Evolutionary conservation across 176 grass and related monocot genomes (phyloP), one percentile per base, ranked within the genome.

Genomic region (Cymbopogon citratus): DNA sequence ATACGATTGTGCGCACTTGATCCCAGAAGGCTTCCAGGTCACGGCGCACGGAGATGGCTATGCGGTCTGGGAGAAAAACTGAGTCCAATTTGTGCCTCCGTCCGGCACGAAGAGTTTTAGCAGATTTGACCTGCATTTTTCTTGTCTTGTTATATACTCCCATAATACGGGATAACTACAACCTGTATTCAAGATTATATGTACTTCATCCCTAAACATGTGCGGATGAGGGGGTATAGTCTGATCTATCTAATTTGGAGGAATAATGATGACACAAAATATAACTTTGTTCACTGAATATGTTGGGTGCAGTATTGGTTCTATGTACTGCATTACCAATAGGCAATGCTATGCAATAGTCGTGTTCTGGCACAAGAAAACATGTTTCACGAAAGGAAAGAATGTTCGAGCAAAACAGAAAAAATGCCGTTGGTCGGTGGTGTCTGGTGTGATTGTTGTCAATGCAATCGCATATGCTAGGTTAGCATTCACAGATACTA

Each of bases 31-130:
- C 12, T 91, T 84, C 39, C 71, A 87, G 59, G 66, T 84, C 48
- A 78, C 35, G 34, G 85, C 86, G 21, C 78, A 83, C 49, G 91
- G 94, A n/a, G 77, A 69, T 1, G 76, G 81, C 46, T 97, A 91
- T 39, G 86, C 88, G 0, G 78, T 97, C 16, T 93, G 94, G 94
- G 86, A 97, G 81, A 91, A 85, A 19, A 69, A 36, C 36, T 85
- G 66, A 81, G 77, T 6, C 15, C 5, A 60, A 31, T 14, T 2
- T 5, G 10, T 9, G 54, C 18, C 15, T n/a, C 10, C 61, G 61
- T 63, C 19, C 39, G 24, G 18, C 52, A 9, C 52, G 7, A 44
- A 46, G 39, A 24, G 19, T 18, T 9, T 61, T 60, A 46, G 29
- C 63, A 48, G 74, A 60, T 84, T 69, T 69, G 4, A 49, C 27